Percentiles rank a stretch among this genome's conserved stretches.
phyloP scores from a whole-genome alignment of 1,139 yeast genomes.

The Pichia sp. region DNA sequence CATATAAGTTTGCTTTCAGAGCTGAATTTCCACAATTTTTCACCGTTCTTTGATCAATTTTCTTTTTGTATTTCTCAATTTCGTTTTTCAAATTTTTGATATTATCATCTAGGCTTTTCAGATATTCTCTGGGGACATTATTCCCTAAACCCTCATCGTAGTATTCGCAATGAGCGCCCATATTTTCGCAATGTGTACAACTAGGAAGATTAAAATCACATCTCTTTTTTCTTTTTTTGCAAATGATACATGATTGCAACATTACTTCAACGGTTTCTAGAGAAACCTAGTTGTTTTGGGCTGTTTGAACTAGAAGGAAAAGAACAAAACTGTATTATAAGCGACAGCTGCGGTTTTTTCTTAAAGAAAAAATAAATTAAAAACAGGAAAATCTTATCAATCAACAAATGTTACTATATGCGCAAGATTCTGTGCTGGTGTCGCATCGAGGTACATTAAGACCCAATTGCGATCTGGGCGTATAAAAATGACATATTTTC shows the following conservation, averaged over 20 bases:
- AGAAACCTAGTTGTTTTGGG: background rate
- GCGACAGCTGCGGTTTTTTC: too few relatives aligned
- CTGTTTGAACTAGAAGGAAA: background rate
- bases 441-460: too few relatives aligned
- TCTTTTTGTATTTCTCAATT: slow-evolving; percentile 11
- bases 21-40: background rate
- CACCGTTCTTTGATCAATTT: slow-evolving; percentile 7
- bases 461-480: too few relatives aligned
- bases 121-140: slow-evolving; percentile 11
- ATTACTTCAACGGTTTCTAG: slow-evolving; percentile 1
- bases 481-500: too few relatives aligned
- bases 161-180: slow-evolving; percentile 16
- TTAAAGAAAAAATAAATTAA: too few relatives aligned
- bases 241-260: slow-evolving; percentile 14
- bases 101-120: slow-evolving; percentile 12
- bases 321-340: too few relatives aligned
- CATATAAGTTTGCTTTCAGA: slow-evolving; percentile 1
- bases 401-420: too few relatives aligned
- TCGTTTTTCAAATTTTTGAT: slow-evolving; percentile 12
- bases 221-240: slow-evolving; percentile 17
- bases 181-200: slow-evolving; percentile 13
- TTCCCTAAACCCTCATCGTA: slow-evolving; percentile 16
- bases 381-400: too few relatives aligned
- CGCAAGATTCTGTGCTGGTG: too few relatives aligned
- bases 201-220: slow-evolving; percentile 17